phyloP scores from a whole-genome alignment of 2,329 filamentous ascomycete genomes.

The Passalora sequoiae region DNA sequence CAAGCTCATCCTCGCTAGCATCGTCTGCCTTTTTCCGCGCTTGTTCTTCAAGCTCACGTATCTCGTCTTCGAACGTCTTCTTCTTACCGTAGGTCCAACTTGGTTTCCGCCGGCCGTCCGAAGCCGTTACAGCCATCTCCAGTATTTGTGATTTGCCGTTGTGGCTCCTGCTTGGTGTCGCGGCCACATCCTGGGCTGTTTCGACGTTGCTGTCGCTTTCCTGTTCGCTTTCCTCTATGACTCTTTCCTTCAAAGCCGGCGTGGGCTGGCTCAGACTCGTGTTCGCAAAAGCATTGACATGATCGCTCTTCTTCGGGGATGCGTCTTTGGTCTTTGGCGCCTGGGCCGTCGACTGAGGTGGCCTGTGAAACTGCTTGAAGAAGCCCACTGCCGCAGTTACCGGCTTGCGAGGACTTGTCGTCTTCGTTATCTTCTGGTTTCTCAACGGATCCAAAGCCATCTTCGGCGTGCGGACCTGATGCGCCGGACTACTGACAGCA shows the following conservation, averaged over 20 bases:
- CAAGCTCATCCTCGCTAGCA: constrained; percentile 20
- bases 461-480: not conserved
- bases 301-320: not conserved
- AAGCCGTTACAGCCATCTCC: not conserved
- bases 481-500: not conserved
- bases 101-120: not conserved
- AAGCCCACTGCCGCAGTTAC: constrained; percentile 17
- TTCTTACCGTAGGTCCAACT: constrained; percentile 18
- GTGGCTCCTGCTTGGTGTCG: not conserved
- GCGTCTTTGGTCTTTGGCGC: not conserved
- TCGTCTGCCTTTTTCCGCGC: constrained; percentile 22
- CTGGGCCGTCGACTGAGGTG: not conserved
- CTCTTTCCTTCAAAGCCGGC: not conserved
- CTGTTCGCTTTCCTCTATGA: not conserved
- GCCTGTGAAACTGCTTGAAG: constrained; percentile 27
- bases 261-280: not conserved
- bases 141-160: not conserved
- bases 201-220: constrained; percentile 4
- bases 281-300: not conserved
- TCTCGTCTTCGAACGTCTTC: constrained; percentile 33
- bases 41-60: constrained; percentile 26
- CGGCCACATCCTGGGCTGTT: not conserved
- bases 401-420: constrained; percentile 6
- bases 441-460: constrained; percentile 21
- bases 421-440: constrained; percentile 10